Conservation (phyloP, 164 flowering plant species). For the Protea cynaroides region DNA sequence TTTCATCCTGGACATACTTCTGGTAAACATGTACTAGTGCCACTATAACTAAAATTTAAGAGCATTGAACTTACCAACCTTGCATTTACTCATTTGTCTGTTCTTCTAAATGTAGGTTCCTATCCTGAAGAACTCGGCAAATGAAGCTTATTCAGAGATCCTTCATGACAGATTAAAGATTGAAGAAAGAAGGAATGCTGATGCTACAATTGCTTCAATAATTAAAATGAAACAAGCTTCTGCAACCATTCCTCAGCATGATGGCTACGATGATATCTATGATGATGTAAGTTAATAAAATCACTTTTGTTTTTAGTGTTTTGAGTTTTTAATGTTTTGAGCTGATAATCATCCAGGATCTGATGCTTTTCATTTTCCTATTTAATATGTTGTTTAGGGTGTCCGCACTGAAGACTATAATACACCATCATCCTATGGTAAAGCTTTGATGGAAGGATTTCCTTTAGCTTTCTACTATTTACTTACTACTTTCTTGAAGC, state of each 20-base stretch:
- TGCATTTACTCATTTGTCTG: neutral
- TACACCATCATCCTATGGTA: conserved; percentile 4
- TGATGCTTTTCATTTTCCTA: neutral
- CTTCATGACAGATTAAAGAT: conserved; percentile 3
- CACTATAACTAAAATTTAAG: neutral
- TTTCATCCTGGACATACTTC: too few relatives aligned
- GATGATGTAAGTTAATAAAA: neutral
- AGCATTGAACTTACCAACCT: too few relatives aligned
- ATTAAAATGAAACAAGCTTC: conserved; percentile 4
- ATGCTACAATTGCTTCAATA: conserved; percentile 14
- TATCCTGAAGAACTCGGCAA: neutral
- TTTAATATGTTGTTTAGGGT: neutral
- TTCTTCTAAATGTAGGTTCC: conserved; percentile 1
- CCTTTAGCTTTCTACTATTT: neutral
- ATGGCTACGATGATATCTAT: conserved; percentile 2
- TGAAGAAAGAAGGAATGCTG: conserved; percentile 12
- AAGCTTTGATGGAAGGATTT: neutral
- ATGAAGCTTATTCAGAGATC: conserved; percentile 1
- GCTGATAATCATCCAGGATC: too few relatives aligned
- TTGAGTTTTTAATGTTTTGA: too few relatives aligned
- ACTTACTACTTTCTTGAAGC: neutral
- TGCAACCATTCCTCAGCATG: neutral
- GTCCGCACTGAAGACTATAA: conserved; percentile 5
- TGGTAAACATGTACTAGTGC: neutral
- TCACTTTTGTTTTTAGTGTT: neutral